phyloP scores from a whole-genome alignment of 345 rosid species.

The Gossypium sturtianum region DNA sequence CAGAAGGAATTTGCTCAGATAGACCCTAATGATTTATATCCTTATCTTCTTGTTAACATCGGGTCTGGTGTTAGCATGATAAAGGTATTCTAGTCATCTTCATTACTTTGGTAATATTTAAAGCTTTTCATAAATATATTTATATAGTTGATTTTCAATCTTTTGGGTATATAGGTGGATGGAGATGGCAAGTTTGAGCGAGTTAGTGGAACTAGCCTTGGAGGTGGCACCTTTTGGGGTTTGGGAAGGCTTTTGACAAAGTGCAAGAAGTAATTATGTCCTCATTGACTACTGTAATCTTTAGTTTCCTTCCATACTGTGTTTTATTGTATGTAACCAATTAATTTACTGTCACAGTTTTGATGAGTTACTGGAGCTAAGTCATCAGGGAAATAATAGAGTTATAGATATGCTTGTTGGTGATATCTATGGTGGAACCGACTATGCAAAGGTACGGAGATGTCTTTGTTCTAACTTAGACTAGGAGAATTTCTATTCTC shows the following conservation, averaged over 20 bases:
- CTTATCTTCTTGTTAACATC: slow-evolving; percentile 84
- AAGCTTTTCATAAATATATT: not conserved
- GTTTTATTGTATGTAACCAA: not conserved
- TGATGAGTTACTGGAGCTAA: slow-evolving; percentile 57
- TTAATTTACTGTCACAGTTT: slow-evolving; percentile 10
- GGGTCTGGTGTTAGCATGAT: slow-evolving; percentile 97
- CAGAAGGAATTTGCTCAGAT: slow-evolving; percentile 66
- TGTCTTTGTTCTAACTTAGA: not conserved
- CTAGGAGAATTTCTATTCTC: not conserved
- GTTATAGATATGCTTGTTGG: slow-evolving; percentile 88
- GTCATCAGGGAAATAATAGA: slow-evolving; percentile 74
- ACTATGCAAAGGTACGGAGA: slow-evolving; percentile 51
- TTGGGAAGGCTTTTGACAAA: slow-evolving; percentile 79
- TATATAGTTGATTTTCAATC: slow-evolving; percentile 9
- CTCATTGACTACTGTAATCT: not conserved
- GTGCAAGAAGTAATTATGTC: slow-evolving; percentile 56
- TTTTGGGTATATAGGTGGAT: slow-evolving; percentile 52
- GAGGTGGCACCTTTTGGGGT: slow-evolving; percentile 90
- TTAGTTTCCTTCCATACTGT: slow-evolving; percentile 2
- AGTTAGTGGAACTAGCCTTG: slow-evolving; percentile 85
- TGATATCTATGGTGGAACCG: slow-evolving; percentile 85
- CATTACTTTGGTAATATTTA: not conserved
- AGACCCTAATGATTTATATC: slow-evolving; percentile 68
- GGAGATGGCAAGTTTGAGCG: slow-evolving; percentile 77
- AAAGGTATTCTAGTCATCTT: slow-evolving; percentile 45